Evolutionary conservation across 1,139 yeast species (phyloP), one percentile per base, ranked within the genome.

Genomic region (Protomyces pachydermus): DNA sequence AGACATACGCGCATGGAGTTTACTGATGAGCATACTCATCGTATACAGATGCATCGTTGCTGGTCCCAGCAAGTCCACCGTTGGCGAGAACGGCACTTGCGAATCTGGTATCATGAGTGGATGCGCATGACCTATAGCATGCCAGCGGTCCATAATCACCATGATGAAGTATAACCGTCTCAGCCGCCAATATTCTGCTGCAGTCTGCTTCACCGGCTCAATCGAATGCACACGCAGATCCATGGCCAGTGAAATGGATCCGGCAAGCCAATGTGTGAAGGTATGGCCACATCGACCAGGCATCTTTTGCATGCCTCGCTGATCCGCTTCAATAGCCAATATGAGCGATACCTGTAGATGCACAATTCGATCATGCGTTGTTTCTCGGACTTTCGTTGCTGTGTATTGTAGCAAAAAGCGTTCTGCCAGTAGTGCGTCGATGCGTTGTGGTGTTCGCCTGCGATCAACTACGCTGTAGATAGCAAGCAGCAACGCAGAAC

Each of bases 311-410:
- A 64, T 54, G 2, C 70, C 70, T 32, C 67, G 68, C 60, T 74
- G 76, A 20, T 72, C 71, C 14, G 78, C 72, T 64, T 73, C 76
- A 64, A 77, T 70, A 53, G 75, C 78, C 53, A 74, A 69, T 48
- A 77, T 67, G 35, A 58, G 42, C 10, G 62, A 51, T 10, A 58
- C 53, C 20, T 58, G 62, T 12, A 58, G 52, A 52, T 58, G 53
- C 10, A 55, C 48, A 23, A 58, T 38, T 10, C 56, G 34, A n/a
- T 58, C 48, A 23, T 18, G 53, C 20, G 54, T 34, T 9, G 34
- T 25, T 37, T 32, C 28, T 14, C 45, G 35, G 4, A 16, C 20
- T 6, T 34, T n/a, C 35, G 55, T 38, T 39, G 52, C 46, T 16
- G 45, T 58, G 62, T 58, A 58, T 38, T 38, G 62, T 2, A 55